These are phyloP conservation scores for Guadua angustifolia DNA, from an alignment of 176 grass and related monocot species.

Conservation along the genomic window DNA sequence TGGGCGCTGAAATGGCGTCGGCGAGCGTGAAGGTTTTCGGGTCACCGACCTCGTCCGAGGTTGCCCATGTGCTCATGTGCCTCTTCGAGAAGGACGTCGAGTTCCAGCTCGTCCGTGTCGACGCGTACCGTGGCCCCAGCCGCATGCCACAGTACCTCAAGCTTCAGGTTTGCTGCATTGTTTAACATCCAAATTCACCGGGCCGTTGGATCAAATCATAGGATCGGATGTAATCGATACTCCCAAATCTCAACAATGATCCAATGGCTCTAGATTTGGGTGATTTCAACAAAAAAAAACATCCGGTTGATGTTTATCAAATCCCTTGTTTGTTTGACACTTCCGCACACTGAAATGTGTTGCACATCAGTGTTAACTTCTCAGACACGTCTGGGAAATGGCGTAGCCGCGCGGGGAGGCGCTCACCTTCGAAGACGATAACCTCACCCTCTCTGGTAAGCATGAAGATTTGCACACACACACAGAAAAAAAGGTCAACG, in stretches of 20 bases:
- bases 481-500: not conserved
- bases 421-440: slow-evolving; percentile 94
- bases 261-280: no score
- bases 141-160: slow-evolving; percentile 49
- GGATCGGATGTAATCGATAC: no score
- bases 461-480: no score
- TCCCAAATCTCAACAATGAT: no score
- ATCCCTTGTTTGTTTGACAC: no score
- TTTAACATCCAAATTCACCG: no score
- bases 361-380: not conserved
- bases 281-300: no score
- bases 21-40: slow-evolving; percentile 67
- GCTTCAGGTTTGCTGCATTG: slow-evolving; percentile 48
- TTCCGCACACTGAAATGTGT: not conserved
- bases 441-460: slow-evolving; percentile 73
- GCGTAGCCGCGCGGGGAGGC: slow-evolving; percentile 69
- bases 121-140: slow-evolving; percentile 30
- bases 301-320: no score
- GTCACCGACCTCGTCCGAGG: slow-evolving; percentile 56
- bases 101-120: slow-evolving; percentile 74
- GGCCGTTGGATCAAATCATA: no score
- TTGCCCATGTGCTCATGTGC: slow-evolving; percentile 62
- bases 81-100: slow-evolving; percentile 74
- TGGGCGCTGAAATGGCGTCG: slow-evolving; percentile 33
- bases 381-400: not conserved